A percentile compares a stretch with the other conserved stretches of the same genome.
Evolutionary conservation across 2,329 filamentous ascomycete species (phyloP).

Genomic region (Monilinia polystroma): DNA sequence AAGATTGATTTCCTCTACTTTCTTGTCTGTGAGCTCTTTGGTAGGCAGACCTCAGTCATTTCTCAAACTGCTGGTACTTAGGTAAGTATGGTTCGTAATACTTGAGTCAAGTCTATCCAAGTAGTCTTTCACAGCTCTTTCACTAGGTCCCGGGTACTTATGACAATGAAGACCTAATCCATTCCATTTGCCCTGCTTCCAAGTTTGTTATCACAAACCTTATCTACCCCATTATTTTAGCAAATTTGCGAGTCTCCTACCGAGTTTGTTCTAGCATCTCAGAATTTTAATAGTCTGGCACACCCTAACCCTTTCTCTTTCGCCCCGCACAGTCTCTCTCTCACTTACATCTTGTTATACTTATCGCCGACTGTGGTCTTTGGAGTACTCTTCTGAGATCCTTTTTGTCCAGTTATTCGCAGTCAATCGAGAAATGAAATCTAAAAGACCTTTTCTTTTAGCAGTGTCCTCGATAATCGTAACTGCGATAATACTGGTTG

Average conservation of each 20-base stretch:
- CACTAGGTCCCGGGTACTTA: neutral
- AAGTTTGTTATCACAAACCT: constrained; percentile 1
- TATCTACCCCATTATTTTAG: neutral
- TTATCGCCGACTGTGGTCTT: neutral
- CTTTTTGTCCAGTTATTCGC: neutral
- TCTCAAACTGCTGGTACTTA: neutral
- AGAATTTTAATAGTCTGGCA: neutral
- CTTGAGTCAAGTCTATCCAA: neutral
- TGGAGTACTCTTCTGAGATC: neutral
- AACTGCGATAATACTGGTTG: constrained; percentile 5
- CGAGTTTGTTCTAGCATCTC: neutral
- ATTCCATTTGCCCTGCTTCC: neutral
- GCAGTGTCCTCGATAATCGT: constrained; percentile 11
- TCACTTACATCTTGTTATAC: neutral
- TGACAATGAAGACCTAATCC: neutral
- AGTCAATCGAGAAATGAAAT: constrained; percentile 15
- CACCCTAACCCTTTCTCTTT: neutral
- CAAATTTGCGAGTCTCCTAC: neutral
- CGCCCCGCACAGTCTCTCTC: neutral
- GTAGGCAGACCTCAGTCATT: neutral
- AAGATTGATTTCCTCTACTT: neutral
- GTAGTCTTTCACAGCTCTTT: neutral
- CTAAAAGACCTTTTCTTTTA: neutral
- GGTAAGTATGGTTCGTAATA: neutral
- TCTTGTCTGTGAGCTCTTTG: too few species aligned